These are phyloP conservation scores for Boechera retrofracta DNA, from an alignment of 345 rosid genomes.

Conservation along the genomic window DNA sequence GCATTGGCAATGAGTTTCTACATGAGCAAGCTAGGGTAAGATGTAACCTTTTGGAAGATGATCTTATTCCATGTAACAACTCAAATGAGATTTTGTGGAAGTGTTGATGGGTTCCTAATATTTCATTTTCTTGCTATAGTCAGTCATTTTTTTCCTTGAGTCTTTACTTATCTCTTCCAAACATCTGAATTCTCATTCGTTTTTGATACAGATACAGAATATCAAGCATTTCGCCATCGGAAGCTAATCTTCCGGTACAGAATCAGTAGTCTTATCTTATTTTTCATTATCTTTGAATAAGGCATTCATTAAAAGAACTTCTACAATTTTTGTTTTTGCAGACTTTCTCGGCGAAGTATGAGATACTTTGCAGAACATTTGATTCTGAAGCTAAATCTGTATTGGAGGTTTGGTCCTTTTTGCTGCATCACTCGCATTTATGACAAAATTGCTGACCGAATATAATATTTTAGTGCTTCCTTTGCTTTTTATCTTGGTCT, in stretches of 20 bases:
- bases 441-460: constrained; percentile 4
- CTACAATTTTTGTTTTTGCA: constrained; percentile 38
- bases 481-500: constrained; percentile 7
- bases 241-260: constrained; percentile 66
- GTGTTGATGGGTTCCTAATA: constrained; percentile 12
- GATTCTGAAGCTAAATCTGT: constrained; percentile 65
- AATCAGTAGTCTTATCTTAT: constrained; percentile 17
- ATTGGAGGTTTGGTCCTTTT: constrained; percentile 58
- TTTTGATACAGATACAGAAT: constrained; percentile 62
- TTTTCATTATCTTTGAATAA: constrained; percentile 1
- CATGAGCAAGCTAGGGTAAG: constrained; percentile 77
- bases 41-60: constrained; percentile 32
- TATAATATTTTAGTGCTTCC: neutral
- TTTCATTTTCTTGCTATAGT: neutral
- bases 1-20: constrained; percentile 78
- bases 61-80: constrained; percentile 17
- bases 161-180: constrained; percentile 17
- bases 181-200: constrained; percentile 22
- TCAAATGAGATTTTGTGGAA: neutral
- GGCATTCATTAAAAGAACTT: neutral
- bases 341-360: constrained; percentile 63
- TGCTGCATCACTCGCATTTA: constrained; percentile 7
- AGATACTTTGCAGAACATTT: constrained; percentile 91
- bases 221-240: constrained; percentile 87
- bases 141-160: neutral